Evolutionary conservation across 495 filamentous ascomycete genomes (phyloP).

Genomic region (Umbilicaria muhlenbergii): DNA sequence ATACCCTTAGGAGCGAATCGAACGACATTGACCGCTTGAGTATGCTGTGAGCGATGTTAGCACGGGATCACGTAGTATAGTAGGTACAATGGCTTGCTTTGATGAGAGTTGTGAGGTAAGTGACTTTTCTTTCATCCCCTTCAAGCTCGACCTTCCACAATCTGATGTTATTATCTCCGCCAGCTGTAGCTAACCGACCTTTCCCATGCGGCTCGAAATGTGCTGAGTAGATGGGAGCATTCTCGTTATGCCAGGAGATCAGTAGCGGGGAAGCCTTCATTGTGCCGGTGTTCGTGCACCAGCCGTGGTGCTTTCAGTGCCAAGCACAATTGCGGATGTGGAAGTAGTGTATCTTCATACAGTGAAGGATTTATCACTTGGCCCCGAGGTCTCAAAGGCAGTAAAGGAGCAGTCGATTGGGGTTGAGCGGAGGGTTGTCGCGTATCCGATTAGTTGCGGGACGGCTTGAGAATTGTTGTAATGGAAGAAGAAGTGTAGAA

Average conservation of each 20-base stretch:
- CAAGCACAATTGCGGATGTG: too few species aligned
- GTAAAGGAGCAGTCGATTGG: too few species aligned
- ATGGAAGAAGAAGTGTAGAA: too few species aligned
- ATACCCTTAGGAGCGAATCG: slow-evolving; percentile 84
- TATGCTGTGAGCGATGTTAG: slow-evolving; percentile 34
- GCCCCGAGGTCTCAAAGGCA: too few species aligned
- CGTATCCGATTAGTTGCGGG: too few species aligned
- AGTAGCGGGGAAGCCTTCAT: slow-evolving; percentile 90
- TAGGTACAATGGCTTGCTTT: slow-evolving; percentile 26
- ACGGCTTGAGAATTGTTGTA: too few species aligned
- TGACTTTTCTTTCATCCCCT: slow-evolving; percentile 75
- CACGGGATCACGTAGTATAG: neutral
- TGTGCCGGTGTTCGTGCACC: slow-evolving; percentile 13
- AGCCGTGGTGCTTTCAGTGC: too few species aligned
- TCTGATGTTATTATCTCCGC: slow-evolving; percentile 93
- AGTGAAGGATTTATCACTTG: too few species aligned
- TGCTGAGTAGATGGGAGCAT: slow-evolving; percentile 84
- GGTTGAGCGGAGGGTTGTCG: too few species aligned
- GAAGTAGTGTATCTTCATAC: too few species aligned
- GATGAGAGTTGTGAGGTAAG: slow-evolving; percentile 76
- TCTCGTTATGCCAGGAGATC: slow-evolving; percentile 92
- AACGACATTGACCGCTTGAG: slow-evolving; percentile 96
- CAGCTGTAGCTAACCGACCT: slow-evolving; percentile 80
- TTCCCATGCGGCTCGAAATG: slow-evolving; percentile 93
- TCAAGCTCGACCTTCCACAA: slow-evolving; percentile 79